phyloP scores from a whole-genome alignment of 192 early-diverging fungal genomes.

The Backusella liffmaniae region DNA sequence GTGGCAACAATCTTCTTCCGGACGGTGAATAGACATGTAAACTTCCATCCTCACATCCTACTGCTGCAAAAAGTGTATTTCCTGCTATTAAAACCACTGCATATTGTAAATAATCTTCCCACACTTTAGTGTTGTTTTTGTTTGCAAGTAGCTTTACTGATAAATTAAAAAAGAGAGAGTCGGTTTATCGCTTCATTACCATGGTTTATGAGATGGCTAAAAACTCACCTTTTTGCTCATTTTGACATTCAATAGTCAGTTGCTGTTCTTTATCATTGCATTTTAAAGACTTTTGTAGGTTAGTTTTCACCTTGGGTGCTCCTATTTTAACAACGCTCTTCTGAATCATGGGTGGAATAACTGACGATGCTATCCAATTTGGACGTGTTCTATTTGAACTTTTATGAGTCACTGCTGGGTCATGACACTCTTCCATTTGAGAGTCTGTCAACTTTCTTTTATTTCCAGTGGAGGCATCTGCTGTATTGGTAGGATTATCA shows the following conservation, averaged over 20 bases:
- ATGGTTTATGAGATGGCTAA: background rate
- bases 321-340: slow-evolving; percentile 49
- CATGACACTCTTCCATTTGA: background rate
- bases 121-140: slow-evolving; percentile 42
- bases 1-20: slow-evolving; percentile 73
- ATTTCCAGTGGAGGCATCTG: slow-evolving; percentile 30
- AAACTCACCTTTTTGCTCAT: slow-evolving; percentile 5
- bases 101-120: slow-evolving; percentile 59
- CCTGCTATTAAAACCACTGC: slow-evolving; percentile 62
- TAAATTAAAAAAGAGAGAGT: background rate
- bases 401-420: background rate
- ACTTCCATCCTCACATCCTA: slow-evolving; percentile 64
- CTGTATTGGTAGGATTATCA: slow-evolving; percentile 23
- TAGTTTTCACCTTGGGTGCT: slow-evolving; percentile 44
- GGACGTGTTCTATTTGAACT: slow-evolving; percentile 7
- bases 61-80: slow-evolving; percentile 55
- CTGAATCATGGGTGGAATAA: slow-evolving; percentile 39
- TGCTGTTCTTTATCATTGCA: background rate
- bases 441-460: slow-evolving; percentile 44
- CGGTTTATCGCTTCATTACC: background rate
- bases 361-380: slow-evolving; percentile 35
- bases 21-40: slow-evolving; percentile 64
- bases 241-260: slow-evolving; percentile 36
- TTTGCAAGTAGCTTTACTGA: slow-evolving; percentile 17
- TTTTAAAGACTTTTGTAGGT: slow-evolving; percentile 20